These are phyloP conservation scores for Hyphopichia wangnamkhiaoensis DNA, from an alignment of 1,139 yeast species.

Conservation along the genomic window DNA sequence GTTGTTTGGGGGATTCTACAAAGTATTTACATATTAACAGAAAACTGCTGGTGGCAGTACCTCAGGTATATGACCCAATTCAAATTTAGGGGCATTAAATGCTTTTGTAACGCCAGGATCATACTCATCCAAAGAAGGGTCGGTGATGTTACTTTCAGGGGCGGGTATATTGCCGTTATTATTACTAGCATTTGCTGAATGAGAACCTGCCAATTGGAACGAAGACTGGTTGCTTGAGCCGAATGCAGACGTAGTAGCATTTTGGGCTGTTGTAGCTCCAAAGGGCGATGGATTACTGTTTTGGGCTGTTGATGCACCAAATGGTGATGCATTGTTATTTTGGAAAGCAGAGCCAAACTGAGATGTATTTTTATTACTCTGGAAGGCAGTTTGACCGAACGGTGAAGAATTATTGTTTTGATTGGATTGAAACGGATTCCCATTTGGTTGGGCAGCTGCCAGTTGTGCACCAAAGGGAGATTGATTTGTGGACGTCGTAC, in stretches of 20 bases:
- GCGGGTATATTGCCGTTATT: not conserved
- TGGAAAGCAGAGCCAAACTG: constrained; percentile 17
- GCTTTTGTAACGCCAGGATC: constrained; percentile 42
- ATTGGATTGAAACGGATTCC: too few relatives aligned
- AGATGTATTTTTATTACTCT: constrained; percentile 8
- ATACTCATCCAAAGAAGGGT: constrained; percentile 11
- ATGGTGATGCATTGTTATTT: constrained; percentile 7
- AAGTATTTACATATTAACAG: constrained; percentile 8
- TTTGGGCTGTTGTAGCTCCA: constrained; percentile 8
- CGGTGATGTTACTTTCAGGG: constrained; percentile 3
- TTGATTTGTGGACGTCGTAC: constrained; percentile 5
- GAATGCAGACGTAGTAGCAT: constrained; percentile 1
- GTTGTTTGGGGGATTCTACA: not conserved
- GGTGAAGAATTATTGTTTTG: too few relatives aligned
- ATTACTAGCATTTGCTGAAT: constrained; percentile 3
- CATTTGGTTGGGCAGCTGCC: constrained; percentile 3
- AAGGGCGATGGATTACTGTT: constrained; percentile 8
- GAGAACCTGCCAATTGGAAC: constrained; percentile 5
- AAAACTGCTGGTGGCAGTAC: constrained; percentile 65
- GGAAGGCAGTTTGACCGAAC: constrained; percentile 7
- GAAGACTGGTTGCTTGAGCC: constrained; percentile 3
- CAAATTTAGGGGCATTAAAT: constrained; percentile 54
- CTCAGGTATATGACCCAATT: constrained; percentile 75
- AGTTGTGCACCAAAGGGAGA: constrained; percentile 4
- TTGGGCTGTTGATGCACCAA: constrained; percentile 7